Evolutionary conservation across 371 early-diverging fungal genomes (phyloP), one percentile per base, ranked within the genome.

Genomic region (Homolaphlyctis polyrhiza): DNA sequence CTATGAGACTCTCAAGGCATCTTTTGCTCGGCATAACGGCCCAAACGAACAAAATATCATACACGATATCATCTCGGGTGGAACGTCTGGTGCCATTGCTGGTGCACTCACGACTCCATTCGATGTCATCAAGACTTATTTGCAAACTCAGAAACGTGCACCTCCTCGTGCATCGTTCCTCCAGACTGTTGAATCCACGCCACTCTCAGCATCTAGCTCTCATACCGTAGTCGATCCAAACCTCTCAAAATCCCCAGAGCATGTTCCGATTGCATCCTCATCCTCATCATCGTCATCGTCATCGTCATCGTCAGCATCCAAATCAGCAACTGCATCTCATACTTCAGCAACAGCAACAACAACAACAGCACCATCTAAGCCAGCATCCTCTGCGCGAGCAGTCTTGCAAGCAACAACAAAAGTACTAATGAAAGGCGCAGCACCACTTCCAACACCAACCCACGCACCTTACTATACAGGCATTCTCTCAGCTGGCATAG

Each of bases 51-150:
- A 43, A 67, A 23, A 61, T 61, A 1, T 28, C 65, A 14, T 34
- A 8, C 66, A 73, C 62, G 82, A 95, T 70, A 80, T 91, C 28
- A 67, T 89, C 4, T 86, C 94, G 16, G 97, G 97, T 43, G 95
- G 84, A n/a, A 55, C 89, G 39, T 94, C 97, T 2, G 97, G 97
- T 55, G 91, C 89, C 0, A 63, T 91, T 5, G 95, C 97, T 0
- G 91, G 92, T 0, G 88, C 88, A 0, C 71, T 91, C 27, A 96
- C 97, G 0, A 95, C 91, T 0, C 97, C 97, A 0, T 75, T 97
- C 18, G 97, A 97, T 73, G 95, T 95, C n/a, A 80, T 86, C 47
- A 96, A 95, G 70, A 97, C 97, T 2, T 74, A 92, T 43, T 74
- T 96, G 30, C 95, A 95, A 69, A 94, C 96, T 0, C 80, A 68